phyloP scores from a whole-genome alignment of 2,329 filamentous ascomycete species.

The Colletotrichum trifolii region DNA sequence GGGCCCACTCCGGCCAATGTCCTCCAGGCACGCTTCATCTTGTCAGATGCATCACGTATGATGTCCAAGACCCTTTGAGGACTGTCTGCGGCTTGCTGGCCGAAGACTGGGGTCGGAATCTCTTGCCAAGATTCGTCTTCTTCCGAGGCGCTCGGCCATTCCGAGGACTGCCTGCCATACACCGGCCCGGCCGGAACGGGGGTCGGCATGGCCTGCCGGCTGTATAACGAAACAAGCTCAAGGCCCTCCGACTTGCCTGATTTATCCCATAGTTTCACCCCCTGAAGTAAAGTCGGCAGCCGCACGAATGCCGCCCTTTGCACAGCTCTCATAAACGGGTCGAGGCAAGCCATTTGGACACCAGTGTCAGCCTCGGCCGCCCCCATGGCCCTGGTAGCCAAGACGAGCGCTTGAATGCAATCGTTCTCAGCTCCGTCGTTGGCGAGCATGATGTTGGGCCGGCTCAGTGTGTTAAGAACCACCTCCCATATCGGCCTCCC shows the following conservation, averaged over 20 bases:
- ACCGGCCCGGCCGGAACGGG: neutral
- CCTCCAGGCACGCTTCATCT: slow-evolving; percentile 10
- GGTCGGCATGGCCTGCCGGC: neutral
- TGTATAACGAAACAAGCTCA: slow-evolving; percentile 22
- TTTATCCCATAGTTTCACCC: slow-evolving; percentile 41
- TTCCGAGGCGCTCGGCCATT: neutral
- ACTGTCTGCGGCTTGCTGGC: too few species aligned
- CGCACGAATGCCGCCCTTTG: slow-evolving; percentile 37
- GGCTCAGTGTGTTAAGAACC: slow-evolving; percentile 21
- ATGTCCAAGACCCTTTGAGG: too few species aligned
- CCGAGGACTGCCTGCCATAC: neutral
- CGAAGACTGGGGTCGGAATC: slow-evolving; percentile 8
- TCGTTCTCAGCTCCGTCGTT: slow-evolving; percentile 1
- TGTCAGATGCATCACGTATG: too few species aligned
- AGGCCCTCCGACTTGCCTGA: neutral
- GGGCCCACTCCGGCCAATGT: neutral
- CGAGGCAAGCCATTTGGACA: slow-evolving; percentile 38
- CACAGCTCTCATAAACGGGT: slow-evolving; percentile 16
- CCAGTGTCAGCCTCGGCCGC: slow-evolving; percentile 17
- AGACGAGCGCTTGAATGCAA: slow-evolving; percentile 1
- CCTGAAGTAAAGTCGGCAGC: slow-evolving; percentile 42
- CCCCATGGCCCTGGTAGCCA: slow-evolving; percentile 22
- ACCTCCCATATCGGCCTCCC: slow-evolving; percentile 21
- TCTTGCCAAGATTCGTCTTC: neutral
- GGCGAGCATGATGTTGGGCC: slow-evolving; percentile 31